phyloP scores from a whole-genome alignment of 2,329 filamentous ascomycete genomes.

The Scedosporium apiospermum region DNA sequence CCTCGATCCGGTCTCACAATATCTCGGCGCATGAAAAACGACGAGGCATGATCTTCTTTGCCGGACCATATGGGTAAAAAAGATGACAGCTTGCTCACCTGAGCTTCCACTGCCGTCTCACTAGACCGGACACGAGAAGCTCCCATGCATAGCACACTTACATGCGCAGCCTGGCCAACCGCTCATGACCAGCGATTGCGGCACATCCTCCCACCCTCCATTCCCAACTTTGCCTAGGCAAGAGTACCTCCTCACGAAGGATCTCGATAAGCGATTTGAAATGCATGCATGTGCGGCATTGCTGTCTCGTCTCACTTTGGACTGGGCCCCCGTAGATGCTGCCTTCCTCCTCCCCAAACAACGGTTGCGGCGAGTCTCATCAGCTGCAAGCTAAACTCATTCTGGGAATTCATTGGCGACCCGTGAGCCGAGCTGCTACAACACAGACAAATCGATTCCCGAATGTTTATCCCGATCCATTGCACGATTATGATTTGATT shows the following conservation, averaged over 20 bases:
- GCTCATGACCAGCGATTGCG: too few species aligned
- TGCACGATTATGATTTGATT: not conserved
- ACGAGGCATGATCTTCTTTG: not conserved
- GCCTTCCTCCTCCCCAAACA: not conserved
- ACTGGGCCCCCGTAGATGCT: not conserved
- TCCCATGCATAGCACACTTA: too few species aligned
- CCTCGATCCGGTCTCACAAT: constrained; percentile 5
- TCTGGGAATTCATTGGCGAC: not conserved
- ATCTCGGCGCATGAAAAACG: constrained; percentile 2
- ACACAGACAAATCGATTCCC: not conserved
- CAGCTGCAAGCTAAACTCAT: not conserved
- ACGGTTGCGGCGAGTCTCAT: not conserved
- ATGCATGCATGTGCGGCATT: constrained; percentile 1
- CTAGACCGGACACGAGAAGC: not conserved
- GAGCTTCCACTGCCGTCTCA: not conserved
- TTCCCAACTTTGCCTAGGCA: too few species aligned
- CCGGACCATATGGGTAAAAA: not conserved
- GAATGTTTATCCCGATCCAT: not conserved
- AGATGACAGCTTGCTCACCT: not conserved
- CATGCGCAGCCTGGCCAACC: too few species aligned
- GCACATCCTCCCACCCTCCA: too few species aligned
- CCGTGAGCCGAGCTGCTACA: not conserved
- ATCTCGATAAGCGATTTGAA: not conserved
- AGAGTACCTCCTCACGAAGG: not conserved
- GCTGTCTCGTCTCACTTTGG: not conserved